Evolutionary conservation across 345 rosid genomes (phyloP), one percentile per base, ranked within the genome.

Genomic region (Syzygium aqueum): DNA sequence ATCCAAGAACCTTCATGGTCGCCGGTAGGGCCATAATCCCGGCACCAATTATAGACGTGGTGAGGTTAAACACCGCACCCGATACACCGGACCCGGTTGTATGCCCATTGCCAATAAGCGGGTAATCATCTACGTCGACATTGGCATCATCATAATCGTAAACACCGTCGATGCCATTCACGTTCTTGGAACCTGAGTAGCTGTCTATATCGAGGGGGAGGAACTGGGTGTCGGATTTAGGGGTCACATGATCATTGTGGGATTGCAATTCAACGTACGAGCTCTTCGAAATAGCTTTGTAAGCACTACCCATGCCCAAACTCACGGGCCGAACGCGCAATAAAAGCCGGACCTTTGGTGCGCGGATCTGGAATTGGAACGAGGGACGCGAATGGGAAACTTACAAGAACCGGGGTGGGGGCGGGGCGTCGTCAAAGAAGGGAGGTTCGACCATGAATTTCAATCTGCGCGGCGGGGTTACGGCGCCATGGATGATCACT

Each of bases 11-110:
- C 91, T 97, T 96, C 98, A 97, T 94, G 17, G 98, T 93, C 33
- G 99, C 99, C 6, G 99, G 99, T 89, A 97, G 92, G 89, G 99
- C 99, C 99, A 97, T 97, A 86, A 97, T 96, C 85, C 99, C 99
- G 27, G 99, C 99, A 23, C 99, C 99, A 87, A 97, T 94, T 87
- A 97, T 90, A 0, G 99, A 85, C 8, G 99, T 97, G 78, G 99
- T 91, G 84, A 97, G 97, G 82, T 97, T 97, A 67, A 96, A 97
- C 86, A 97, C 99, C 3, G 99, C 99, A 16, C 99, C 99, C 56
- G 90, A 88, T 67, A 95, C 53, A 12, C 94, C 96, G 87, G 99
- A 94, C 78, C 94, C 95, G 11, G 92, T 52, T 89, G 90, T 91
- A 12, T 77, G 53, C 21, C 53, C 90, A 14, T 85, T 90, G 46